A percentile compares a stretch with the other conserved stretches of the same genome.
Conservation (phyloP, 1,139 yeast species). For the Scheffersomyces insectosa region DNA sequence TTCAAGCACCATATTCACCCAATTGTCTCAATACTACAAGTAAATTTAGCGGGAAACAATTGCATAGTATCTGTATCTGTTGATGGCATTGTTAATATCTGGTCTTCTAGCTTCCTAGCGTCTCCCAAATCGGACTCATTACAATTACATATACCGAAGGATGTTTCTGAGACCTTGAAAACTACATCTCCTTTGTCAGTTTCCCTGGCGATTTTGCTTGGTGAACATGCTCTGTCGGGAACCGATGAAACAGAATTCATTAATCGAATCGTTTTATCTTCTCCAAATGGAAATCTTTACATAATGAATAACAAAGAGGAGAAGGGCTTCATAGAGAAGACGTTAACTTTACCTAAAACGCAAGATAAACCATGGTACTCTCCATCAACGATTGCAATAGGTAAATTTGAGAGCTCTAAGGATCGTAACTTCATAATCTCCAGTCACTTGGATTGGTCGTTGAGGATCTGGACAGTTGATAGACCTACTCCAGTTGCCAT, state of each 20-base stretch:
- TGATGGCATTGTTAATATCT: slow-evolving; percentile 38
- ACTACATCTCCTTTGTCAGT: not conserved
- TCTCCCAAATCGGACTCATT: slow-evolving; percentile 28
- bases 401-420: too few relatives aligned
- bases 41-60: slow-evolving; percentile 24
- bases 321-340: slow-evolving; percentile 21
- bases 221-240: not conserved
- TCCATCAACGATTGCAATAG: too few relatives aligned
- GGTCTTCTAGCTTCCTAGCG: slow-evolving; percentile 43
- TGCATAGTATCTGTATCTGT: slow-evolving; percentile 32
- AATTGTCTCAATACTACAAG: slow-evolving; percentile 17
- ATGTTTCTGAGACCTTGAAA: not conserved
- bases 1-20: slow-evolving; percentile 12
- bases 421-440: slow-evolving; percentile 16
- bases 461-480: slow-evolving; percentile 23
- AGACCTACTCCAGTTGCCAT: too few relatives aligned
- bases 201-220: not conserved
- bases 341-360: not conserved
- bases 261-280: slow-evolving; percentile 41
- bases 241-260: slow-evolving; percentile 13
- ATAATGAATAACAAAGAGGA: slow-evolving; percentile 28
- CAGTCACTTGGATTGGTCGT: slow-evolving; percentile 32
- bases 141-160: slow-evolving; percentile 9
- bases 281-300: slow-evolving; percentile 51
- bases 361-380: too few relatives aligned